phyloP scores from a whole-genome alignment of 192 early-diverging fungal genomes.

The Phlyctochytrium bullatum region DNA sequence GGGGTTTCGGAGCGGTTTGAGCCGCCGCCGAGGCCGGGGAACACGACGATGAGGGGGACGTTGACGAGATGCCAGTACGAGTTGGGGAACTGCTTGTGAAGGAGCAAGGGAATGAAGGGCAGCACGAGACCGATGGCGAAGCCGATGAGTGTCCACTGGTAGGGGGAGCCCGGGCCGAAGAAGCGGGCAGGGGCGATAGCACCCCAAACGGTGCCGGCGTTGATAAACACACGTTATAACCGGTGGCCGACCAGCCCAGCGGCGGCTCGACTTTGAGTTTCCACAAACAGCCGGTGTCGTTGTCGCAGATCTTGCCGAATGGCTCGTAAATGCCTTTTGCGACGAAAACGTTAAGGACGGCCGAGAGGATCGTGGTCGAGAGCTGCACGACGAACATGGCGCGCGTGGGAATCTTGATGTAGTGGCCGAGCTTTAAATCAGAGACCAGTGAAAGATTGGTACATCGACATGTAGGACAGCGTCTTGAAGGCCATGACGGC shows the following conservation, averaged over 20 bases:
- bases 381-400: constrained; percentile 54
- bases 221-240: constrained; percentile 56
- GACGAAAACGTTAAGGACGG: background rate
- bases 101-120: constrained; percentile 25
- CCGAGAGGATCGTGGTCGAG: constrained; percentile 45
- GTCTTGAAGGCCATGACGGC: constrained; percentile 87
- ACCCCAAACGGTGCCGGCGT: constrained; percentile 71
- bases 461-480: constrained; percentile 73
- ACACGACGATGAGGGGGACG: constrained; percentile 1
- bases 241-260: constrained; percentile 14
- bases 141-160: constrained; percentile 15
- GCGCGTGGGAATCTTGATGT: constrained; percentile 67
- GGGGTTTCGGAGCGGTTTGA: background rate
- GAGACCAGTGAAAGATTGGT: constrained; percentile 71
- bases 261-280: background rate
- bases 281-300: background rate
- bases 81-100: constrained; percentile 26
- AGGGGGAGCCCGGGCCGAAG: constrained; percentile 41
- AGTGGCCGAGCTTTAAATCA: constrained; percentile 79
- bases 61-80: constrained; percentile 28
- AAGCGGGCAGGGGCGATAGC: constrained; percentile 61
- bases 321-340: constrained; percentile 5
- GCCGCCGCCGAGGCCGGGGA: background rate
- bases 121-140: constrained; percentile 26
- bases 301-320: background rate